Conservation (phyloP, 108 stramenopile genomes). For the Schizochytrium sp. region DNA sequence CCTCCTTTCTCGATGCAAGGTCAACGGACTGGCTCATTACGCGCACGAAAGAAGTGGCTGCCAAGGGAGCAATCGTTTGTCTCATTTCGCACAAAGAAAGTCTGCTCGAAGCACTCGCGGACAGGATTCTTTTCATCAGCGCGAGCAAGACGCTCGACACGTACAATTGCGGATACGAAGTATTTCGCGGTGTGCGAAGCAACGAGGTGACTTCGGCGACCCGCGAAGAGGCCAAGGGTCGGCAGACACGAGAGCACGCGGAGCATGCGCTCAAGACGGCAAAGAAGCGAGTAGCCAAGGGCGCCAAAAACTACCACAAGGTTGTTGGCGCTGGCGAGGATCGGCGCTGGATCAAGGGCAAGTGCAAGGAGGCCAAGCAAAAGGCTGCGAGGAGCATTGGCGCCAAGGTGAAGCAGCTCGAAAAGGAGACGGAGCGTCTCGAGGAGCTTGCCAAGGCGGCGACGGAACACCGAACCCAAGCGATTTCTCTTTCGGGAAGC, state of each 20-base stretch:
- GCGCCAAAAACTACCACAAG: slow-evolving; percentile 40
- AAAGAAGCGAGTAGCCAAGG: slow-evolving; percentile 22
- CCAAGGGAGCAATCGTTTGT: slow-evolving; percentile 38
- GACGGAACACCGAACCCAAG: slow-evolving; percentile 25
- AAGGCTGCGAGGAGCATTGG: slow-evolving; percentile 50
- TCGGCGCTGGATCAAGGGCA: slow-evolving; percentile 47
- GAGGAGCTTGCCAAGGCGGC: slow-evolving; percentile 31
- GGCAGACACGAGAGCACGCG: slow-evolving; percentile 29
- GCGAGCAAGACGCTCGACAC: slow-evolving; percentile 39
- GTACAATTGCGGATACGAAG: slow-evolving; percentile 46
- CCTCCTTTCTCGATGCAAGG: slow-evolving; percentile 51
- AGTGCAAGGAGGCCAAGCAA: slow-evolving; percentile 60
- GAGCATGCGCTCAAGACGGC: slow-evolving; percentile 40
- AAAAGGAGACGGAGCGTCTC: slow-evolving; percentile 19
- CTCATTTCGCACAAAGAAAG: slow-evolving; percentile 58
- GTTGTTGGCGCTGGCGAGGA: slow-evolving; percentile 25
- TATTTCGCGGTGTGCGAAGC: slow-evolving; percentile 28
- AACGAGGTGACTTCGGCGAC: slow-evolving; percentile 21
- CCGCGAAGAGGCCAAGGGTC: background rate
- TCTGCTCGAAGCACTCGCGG: slow-evolving; percentile 41
- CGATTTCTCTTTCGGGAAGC: slow-evolving; percentile 34
- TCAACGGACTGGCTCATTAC: slow-evolving; percentile 46
- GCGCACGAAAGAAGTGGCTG: slow-evolving; percentile 16
- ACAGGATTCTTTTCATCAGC: slow-evolving; percentile 52
- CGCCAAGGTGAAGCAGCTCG: slow-evolving; percentile 42